Evolutionary conservation across 176 grass and related monocot genomes (phyloP), one percentile per base, ranked within the genome.

Genomic region (Paspalum notatum): DNA sequence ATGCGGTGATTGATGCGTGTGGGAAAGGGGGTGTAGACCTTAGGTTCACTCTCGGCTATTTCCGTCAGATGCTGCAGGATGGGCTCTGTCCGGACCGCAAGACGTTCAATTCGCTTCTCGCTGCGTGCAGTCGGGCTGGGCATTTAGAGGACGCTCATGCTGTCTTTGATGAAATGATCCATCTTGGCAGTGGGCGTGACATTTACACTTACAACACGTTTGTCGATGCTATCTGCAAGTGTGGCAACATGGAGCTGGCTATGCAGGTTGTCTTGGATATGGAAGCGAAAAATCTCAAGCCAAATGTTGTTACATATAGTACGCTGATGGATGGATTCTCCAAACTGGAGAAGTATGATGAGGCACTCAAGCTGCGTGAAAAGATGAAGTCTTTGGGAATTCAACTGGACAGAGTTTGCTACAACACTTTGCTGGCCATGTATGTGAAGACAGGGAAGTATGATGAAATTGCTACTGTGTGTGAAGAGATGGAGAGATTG

Each of bases 201-300:
- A 99, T 99, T 75, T 99, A 99, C 87, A 99, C 96, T 22, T 99
- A 99, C 75, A 99, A 99, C 82, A 99, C 96, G 16, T 95, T 99
- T 77, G 85, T 99, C 2, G 96, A 99, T 90, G 92, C 96, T 18
- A 91, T 99, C 18, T 99, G 96, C 84, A 99, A 99, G 79, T 99
- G 92, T 81, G 92, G 96, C 48, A 95, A 93, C 68, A 95, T 95
- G 89, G 86, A 93, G 52, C 93, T 95, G 83, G 96, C 96, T 57
- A 68, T 81, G 82, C 86, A 89, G 76, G 90, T 95, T 77, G 70
- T 99, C 61, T 74, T 82, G 18, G 88, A 91, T 73, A 99, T 99
- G 96, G 90, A 89, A 69, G 50, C 58, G 0, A 95, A 93, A 42
- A 91, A 90, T 24, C 16, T 95, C 40, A 84, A 82, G 71, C 92